These are phyloP conservation scores for Magnolia changhungtana DNA, from an alignment of 164 flowering plant genomes.

Conservation along the genomic window DNA sequence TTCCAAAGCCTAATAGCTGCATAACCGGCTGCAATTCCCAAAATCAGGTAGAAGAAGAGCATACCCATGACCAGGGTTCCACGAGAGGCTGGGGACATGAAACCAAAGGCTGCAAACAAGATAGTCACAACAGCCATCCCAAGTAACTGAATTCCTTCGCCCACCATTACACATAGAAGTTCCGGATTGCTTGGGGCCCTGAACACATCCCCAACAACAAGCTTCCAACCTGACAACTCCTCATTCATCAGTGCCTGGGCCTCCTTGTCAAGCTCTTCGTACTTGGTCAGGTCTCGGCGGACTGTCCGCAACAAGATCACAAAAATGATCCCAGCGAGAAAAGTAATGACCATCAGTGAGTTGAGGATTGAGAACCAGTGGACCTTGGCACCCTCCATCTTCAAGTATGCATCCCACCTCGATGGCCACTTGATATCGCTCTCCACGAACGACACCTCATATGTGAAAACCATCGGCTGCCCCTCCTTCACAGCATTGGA, in stretches of 20 bases:
- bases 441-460: constrained; percentile 65
- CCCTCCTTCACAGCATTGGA: constrained; percentile 60
- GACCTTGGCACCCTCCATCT: constrained; percentile 86
- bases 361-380: constrained; percentile 90
- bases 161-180: constrained; percentile 74
- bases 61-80: constrained; percentile 76
- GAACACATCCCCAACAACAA: constrained; percentile 85
- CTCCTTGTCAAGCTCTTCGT: constrained; percentile 90
- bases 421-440: constrained; percentile 93
- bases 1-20: constrained; percentile 81
- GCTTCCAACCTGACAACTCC: constrained; percentile 91
- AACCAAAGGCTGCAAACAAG: constrained; percentile 81
- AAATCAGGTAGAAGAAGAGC: constrained; percentile 73
- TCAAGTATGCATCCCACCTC: constrained; percentile 88
- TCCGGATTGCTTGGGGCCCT: constrained; percentile 59
- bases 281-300: constrained; percentile 68
- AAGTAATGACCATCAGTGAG: constrained; percentile 83
- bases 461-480: constrained; percentile 58
- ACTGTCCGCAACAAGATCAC: constrained; percentile 83
- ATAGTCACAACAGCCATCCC: constrained; percentile 85
- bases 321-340: constrained; percentile 85
- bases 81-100: constrained; percentile 90
- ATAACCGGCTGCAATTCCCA: constrained; percentile 79
- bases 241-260: constrained; percentile 92
- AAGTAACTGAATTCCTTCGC: constrained; percentile 80